Percentiles rank a stretch among this genome's conserved stretches.
Conservation (phyloP, 176 grass and related monocot species). For the Alloteropsis semialata region DNA sequence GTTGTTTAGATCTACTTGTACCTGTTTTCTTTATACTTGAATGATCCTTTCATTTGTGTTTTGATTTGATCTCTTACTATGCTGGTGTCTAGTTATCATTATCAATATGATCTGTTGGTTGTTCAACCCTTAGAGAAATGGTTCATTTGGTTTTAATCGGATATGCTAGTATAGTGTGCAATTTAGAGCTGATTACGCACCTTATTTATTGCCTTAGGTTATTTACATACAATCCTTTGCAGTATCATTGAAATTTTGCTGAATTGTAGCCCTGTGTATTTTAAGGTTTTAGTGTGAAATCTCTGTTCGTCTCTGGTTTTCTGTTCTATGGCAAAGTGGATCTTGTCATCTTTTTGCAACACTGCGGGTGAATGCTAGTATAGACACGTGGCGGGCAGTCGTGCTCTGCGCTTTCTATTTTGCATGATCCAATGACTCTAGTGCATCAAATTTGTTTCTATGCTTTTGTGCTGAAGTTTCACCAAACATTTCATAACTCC, state of each 20-base stretch:
- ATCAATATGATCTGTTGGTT: not conserved
- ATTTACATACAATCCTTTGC: not conserved
- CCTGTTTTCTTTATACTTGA: not conserved
- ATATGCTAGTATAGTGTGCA: not conserved
- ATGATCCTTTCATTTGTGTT: not conserved
- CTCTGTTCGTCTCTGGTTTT: not conserved
- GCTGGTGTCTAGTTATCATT: not conserved
- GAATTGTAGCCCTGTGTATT: not conserved
- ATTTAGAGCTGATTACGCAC: not conserved
- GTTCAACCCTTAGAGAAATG: not conserved
- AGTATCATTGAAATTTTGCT: not conserved
- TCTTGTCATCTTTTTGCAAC: not conserved
- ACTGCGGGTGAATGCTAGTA: not conserved
- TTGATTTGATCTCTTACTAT: not conserved
- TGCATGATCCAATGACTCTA: not conserved
- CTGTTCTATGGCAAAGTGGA: not conserved
- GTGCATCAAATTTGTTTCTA: not conserved
- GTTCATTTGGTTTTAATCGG: not conserved
- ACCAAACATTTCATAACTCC: not conserved
- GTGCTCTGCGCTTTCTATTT: not conserved
- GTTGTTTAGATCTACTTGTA: not conserved
- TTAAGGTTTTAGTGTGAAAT: not conserved
- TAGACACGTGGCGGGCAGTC: not conserved
- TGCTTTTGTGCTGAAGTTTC: not conserved
- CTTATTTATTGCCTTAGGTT: not conserved